Conservation (phyloP, 352 stramenopile genomes). For the Globisporangium echinulatum region DNA sequence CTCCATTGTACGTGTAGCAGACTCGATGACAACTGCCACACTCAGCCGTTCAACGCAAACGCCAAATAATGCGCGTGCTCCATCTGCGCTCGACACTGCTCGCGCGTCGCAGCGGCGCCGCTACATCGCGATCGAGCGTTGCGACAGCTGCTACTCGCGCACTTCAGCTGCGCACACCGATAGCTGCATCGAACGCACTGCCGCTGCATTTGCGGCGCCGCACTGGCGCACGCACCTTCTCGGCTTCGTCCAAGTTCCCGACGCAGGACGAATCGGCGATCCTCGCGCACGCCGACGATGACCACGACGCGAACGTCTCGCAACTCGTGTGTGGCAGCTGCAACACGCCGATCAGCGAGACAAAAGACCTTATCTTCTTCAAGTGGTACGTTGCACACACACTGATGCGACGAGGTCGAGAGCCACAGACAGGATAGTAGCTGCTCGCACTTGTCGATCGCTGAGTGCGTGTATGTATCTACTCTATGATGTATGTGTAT, state of each 20-base stretch:
- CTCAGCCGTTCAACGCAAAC: too few species aligned
- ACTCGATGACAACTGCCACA: too few species aligned
- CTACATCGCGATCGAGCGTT: background rate
- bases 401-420: too few species aligned
- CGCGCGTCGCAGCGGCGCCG: background rate
- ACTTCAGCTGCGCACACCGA: background rate
- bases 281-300: constrained; percentile 24
- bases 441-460: too few species aligned
- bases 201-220: constrained; percentile 1
- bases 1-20: too few species aligned
- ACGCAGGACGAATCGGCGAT: constrained; percentile 40
- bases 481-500: background rate
- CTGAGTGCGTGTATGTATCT: background rate
- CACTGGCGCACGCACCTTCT: constrained; percentile 7
- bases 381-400: constrained; percentile 36
- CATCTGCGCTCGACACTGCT: constrained; percentile 6
- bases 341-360: constrained; percentile 49
- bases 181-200: background rate
- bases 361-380: constrained; percentile 69
- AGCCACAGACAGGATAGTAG: too few species aligned
- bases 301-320: constrained; percentile 30
- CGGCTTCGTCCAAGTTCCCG: constrained; percentile 39
- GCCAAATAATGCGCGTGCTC: constrained; percentile 10
- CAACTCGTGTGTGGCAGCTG: constrained; percentile 68
- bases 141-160: background rate